phyloP scores from a whole-genome alignment of 2,329 filamentous ascomycete species.

The Penicillium sclerotiorum region DNA sequence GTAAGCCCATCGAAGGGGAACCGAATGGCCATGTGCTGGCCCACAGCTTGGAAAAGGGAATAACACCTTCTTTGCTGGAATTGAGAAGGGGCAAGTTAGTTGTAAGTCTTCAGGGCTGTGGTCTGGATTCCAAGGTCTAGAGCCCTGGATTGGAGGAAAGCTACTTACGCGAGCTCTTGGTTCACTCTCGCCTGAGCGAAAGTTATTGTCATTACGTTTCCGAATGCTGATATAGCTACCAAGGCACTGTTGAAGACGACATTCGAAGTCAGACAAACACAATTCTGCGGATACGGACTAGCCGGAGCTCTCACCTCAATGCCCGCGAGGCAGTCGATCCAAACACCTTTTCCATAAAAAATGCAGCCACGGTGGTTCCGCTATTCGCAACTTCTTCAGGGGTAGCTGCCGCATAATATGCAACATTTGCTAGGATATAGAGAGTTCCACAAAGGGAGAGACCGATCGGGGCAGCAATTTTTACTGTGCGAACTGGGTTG shows the following conservation, averaged over 20 bases:
- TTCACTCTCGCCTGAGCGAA: conserved; percentile 69
- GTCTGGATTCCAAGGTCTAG: too few relatives aligned
- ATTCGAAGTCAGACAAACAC: too few relatives aligned
- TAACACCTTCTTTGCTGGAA: conserved; percentile 67
- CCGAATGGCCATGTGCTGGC: conserved; percentile 67
- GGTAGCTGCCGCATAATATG: conserved; percentile 62
- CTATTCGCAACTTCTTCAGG: conserved; percentile 44
- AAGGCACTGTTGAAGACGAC: conserved; percentile 61
- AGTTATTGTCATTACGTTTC: conserved; percentile 68
- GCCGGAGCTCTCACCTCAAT: conserved; percentile 55
- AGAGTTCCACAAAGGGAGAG: conserved; percentile 61
- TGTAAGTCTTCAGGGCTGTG: too few relatives aligned
- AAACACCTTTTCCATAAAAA: conserved; percentile 49
- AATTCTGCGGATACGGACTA: too few relatives aligned
- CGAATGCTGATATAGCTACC: conserved; percentile 68
- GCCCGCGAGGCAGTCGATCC: conserved; percentile 27
- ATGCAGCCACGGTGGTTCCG: conserved; percentile 46
- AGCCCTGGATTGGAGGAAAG: too few relatives aligned
- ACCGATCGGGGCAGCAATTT: conserved; percentile 65
- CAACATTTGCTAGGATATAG: conserved; percentile 69
- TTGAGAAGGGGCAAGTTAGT: too few relatives aligned
- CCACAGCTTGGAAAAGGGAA: conserved; percentile 65
- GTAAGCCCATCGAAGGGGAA: conserved; percentile 62
- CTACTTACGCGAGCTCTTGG: conserved; percentile 66
- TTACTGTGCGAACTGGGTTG: conserved; percentile 66